Evolutionary conservation across 257 asterid species (phyloP), one percentile per base, ranked within the genome.

Genomic region (Sherardia arvensis): DNA sequence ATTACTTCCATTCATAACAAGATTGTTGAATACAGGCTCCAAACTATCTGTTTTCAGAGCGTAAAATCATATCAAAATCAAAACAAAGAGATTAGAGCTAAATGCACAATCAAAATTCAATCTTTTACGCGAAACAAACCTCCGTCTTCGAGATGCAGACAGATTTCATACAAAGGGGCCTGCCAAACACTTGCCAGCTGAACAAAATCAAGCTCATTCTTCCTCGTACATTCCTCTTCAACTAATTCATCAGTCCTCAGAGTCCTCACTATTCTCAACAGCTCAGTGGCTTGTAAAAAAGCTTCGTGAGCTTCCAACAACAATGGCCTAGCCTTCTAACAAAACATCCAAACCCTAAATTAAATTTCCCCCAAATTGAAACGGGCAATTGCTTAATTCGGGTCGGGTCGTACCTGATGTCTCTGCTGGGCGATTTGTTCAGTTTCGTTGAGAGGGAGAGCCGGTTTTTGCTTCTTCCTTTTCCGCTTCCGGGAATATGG

Each of bases 171-270:
- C 15, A 83, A 70, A 0, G 85, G 85, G 53, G 95, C 87, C 81
- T 92, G 97, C 91, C 94, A 89, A 75, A 85, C 85, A 71, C 81
- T 70, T 71, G 93, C 96, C 20, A 92, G 67, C 76, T 83, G 82
- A 65, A 85, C 81, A 49, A 89, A 85, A 60, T 83, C 77, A 67
- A 87, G 83, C 74, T 81, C 90, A 23, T 49, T 36, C 71, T 15
- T 58, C 51, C 51, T 43, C 51, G 21, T 43, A 43, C 20, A 9
- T 62, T 60, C 57, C 71, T 73, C 73, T 57, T 68, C 62, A 38
- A 32, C 29, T 67, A 65, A n/a, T 43, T 64, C 80, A 61, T 68
- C 88, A 17, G 14, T 67, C 77, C 85, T 83, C 83, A 91, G 73
- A 69, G 65, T 77, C 60, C 69, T 76, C 81, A 88, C 45, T 53